Evolutionary conservation across 208 protist species (phyloP), one percentile per base, ranked within the genome.

Genomic region (Crithidia sp.): DNA sequence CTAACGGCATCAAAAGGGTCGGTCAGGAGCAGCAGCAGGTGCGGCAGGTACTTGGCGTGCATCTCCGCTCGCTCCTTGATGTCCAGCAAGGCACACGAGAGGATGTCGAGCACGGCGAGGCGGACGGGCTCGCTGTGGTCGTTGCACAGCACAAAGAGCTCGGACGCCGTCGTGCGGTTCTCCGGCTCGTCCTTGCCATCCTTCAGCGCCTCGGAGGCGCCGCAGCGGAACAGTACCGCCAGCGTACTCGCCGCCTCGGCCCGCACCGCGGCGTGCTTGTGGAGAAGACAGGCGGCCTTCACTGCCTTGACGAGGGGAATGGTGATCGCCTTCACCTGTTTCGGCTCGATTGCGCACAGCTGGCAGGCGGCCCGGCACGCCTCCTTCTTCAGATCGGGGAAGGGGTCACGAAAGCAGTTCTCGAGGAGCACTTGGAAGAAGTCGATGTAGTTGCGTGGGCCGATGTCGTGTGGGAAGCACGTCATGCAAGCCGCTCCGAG

Each of bases 381-480:
- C 44, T 89, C 88, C 71, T 91, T 93, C 81, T 97, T 95, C 36
- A 97, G 67, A 40, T 95, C 88, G 28, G 90, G 90, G 68, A 87
- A 95, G 0, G 83, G 66, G 64, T 97, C 93, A 17, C 77, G 74
- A 52, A 95, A 83, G 77, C 91, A 95, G 53, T 93, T 94, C 63
- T 94, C 85, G 10, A 97, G 74, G 4, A 97, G 86, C 10, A 94
- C 90, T 55, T 91, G 82, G 58, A 94, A 96, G 66, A 93, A 97
- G 79, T 95, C 90, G 68, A 95, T 94, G 76, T 90, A 97, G 65
- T 92, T 92, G 16, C 91, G 81, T 17, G 88, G 85, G 40, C 86
- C 90, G 52, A 97, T 96, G 41, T 95, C 93, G 72, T 95, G 88
- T 4, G 93, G 93, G 71, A 95, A 97, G 28, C 52, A 73, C n/a